phyloP scores from a whole-genome alignment of 192 early-diverging fungal genomes.

The Mortierella antarctica region DNA sequence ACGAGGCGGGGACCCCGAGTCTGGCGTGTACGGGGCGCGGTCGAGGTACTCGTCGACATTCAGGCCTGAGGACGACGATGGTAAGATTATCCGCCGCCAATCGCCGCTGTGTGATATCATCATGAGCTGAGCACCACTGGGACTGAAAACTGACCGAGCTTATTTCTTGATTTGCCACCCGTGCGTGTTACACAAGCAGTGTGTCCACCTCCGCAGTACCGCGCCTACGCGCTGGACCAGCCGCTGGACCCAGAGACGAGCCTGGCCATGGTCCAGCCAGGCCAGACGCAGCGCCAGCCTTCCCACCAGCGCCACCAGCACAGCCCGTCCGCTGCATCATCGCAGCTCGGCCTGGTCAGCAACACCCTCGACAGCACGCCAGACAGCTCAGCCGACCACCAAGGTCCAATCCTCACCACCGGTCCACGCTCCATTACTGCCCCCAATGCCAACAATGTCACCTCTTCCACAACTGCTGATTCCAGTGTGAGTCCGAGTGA shows the following conservation, averaged over 20 bases:
- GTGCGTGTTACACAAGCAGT: neutral
- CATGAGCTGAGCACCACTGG: conserved; percentile 1
- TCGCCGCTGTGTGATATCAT: too few relatives aligned
- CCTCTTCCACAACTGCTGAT: neutral
- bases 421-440: conserved; percentile 22
- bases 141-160: conserved; percentile 10
- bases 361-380: neutral
- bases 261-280: conserved; percentile 10
- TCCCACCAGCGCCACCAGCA: neutral
- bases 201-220: conserved; percentile 29
- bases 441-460: conserved; percentile 6
- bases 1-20: conserved; percentile 19
- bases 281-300: neutral
- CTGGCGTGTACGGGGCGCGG: neutral
- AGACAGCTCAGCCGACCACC: neutral
- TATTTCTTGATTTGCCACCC: neutral
- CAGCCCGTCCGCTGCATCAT: neutral
- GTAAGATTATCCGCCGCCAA: too few relatives aligned
- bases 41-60: neutral
- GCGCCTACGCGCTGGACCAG: conserved; percentile 30
- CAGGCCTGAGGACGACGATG: too few relatives aligned
- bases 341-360: conserved; percentile 14
- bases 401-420: conserved; percentile 19
- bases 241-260: conserved; percentile 16
- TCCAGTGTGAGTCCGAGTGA: neutral